These are phyloP conservation scores for Cladosporium cucumerinum DNA, from an alignment of 2,329 filamentous ascomycete species.

Conservation along the genomic window DNA sequence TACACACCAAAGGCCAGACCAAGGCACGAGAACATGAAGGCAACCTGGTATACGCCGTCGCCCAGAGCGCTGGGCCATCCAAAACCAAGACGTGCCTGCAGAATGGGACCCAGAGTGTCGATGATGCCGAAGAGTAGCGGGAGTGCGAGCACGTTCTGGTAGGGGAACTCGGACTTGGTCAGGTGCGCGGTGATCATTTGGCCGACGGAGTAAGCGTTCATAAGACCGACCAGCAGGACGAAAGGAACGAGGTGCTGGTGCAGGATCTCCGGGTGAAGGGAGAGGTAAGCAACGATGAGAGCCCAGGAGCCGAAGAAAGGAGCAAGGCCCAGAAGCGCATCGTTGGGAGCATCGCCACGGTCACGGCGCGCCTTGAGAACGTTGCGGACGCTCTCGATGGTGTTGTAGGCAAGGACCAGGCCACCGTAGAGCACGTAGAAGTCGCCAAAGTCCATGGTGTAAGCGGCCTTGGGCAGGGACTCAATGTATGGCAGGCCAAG, in stretches of 20 bases:
- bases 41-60: constrained; percentile 73
- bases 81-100: constrained; percentile 46
- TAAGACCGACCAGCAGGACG: constrained; percentile 77
- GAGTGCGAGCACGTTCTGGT: constrained; percentile 78
- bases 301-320: constrained; percentile 79
- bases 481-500: constrained; percentile 63
- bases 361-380: constrained; percentile 77
- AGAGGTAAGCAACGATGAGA: constrained; percentile 73
- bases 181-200: constrained; percentile 95
- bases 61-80: constrained; percentile 77
- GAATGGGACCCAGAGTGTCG: constrained; percentile 73
- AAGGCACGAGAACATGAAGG: constrained; percentile 84
- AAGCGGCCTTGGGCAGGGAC: constrained; percentile 67
- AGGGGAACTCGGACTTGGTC: constrained; percentile 82
- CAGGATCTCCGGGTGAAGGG: constrained; percentile 79
- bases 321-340: constrained; percentile 75
- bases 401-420: constrained; percentile 80
- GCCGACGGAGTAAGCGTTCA: constrained; percentile 87
- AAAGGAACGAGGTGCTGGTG: constrained; percentile 84
- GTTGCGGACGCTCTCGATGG: constrained; percentile 71
- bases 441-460: constrained; percentile 80
- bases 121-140: constrained; percentile 75
- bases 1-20: constrained; percentile 87
- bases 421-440: constrained; percentile 89
- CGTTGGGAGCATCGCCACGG: constrained; percentile 67